phyloP scores from a whole-genome alignment of 2,329 filamentous ascomycete genomes.

The Colletotrichum orchidophilum region DNA sequence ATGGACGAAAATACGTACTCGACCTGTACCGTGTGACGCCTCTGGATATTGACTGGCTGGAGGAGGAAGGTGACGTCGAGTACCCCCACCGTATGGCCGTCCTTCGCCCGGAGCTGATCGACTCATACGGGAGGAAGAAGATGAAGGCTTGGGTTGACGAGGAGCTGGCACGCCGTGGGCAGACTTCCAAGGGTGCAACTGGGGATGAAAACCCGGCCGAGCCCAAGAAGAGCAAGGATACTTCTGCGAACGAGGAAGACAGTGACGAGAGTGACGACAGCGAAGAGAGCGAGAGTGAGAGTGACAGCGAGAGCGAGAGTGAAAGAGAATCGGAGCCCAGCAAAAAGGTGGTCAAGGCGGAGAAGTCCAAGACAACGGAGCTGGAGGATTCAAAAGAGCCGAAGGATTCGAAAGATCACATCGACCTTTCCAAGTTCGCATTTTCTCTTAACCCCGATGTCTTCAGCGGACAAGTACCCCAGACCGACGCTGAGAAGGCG shows the following conservation, averaged over 20 bases:
- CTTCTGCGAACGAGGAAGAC: slow-evolving; percentile 36
- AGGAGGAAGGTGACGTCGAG: slow-evolving; percentile 69
- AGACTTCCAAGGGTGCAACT: slow-evolving; percentile 48
- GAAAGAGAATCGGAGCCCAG: slow-evolving; percentile 47
- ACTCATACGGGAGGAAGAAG: slow-evolving; percentile 84
- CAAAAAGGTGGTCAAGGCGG: slow-evolving; percentile 35
- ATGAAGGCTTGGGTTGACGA: slow-evolving; percentile 88
- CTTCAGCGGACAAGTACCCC: slow-evolving; percentile 90
- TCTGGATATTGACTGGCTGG: slow-evolving; percentile 89
- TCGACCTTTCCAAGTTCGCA: slow-evolving; percentile 87
- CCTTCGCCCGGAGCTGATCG: slow-evolving; percentile 87
- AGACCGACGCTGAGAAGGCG: slow-evolving; percentile 89
- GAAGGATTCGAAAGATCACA: slow-evolving; percentile 64
- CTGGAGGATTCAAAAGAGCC: slow-evolving; percentile 38
- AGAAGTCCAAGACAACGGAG: slow-evolving; percentile 43
- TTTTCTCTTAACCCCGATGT: slow-evolving; percentile 94
- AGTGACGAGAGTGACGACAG: slow-evolving; percentile 35
- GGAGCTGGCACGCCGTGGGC: slow-evolving; percentile 74
- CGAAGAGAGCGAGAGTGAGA: slow-evolving; percentile 43
- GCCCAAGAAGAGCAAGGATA: slow-evolving; percentile 39
- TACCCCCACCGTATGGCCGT: slow-evolving; percentile 99
- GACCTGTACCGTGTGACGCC: slow-evolving; percentile 96
- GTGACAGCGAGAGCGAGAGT: slow-evolving; percentile 48
- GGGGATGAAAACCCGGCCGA: slow-evolving; percentile 42
- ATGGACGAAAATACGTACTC: slow-evolving; percentile 96